Evolutionary conservation across 2,329 filamentous ascomycete genomes (phyloP), one percentile per base, ranked within the genome.

Genomic region (Nothophaeocryptopus gaeumannii): DNA sequence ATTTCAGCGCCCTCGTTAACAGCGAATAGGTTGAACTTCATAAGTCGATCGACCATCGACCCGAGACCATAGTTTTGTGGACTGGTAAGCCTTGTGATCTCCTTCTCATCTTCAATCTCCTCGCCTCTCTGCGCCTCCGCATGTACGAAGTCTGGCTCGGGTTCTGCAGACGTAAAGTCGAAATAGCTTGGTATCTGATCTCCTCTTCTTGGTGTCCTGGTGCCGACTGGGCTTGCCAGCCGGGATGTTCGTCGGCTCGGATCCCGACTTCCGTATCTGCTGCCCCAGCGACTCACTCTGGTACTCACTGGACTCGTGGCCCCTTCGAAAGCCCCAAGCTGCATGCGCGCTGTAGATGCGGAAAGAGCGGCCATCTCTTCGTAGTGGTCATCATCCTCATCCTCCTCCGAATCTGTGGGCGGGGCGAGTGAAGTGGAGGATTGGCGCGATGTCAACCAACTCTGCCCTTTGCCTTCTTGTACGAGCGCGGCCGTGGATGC

Each of bases 401-500:
- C 55, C 5, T 51, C 49, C 12, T 55, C 52, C 5, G 55, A 55
- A 20, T 67, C 52, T 3, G 54, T 46, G 1, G 54, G 49, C 7
- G 56, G 44, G 8, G 75, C 73, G 2, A 83, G 68, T 39, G 74
- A 78, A 0, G 80, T 83, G 12, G 58, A 56, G 5, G 49, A 46
- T 37, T 50, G 45, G 20, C 79, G 71, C 44, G 80, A 76, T 2
- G 73, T 70, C 2, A 83, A 71, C 81, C 81, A 84, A 47, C 76
- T 77, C 60, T 83, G 80, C n/a, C 81, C 81, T 58, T 84, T 83
- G 50, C 76, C 75, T 58, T 84, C 80, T 33, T 80, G 71, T 5
- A 79, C 76, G 14, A 80, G 74, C 4, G 78, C 76, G 2, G 80
- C 77, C 5, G 83, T 76, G 0, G 76, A 75, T 7, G 80, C 72